Conservation (phyloP, 306 rosid genomes). For the Corylus americana region DNA sequence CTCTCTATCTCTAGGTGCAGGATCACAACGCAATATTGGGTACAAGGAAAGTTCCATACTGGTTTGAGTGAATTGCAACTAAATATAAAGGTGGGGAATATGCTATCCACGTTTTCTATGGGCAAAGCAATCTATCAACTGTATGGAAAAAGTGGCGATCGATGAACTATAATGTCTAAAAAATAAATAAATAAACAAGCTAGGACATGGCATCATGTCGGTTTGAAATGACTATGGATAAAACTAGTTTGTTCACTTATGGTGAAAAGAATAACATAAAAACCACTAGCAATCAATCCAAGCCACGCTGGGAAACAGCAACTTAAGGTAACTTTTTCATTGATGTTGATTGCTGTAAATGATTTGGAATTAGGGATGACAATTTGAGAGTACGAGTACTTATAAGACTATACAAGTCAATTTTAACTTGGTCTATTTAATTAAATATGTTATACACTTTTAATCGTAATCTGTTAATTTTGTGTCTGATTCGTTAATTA, state of each 20-base stretch:
- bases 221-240: background rate
- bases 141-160: constrained; percentile 18
- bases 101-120: constrained; percentile 60
- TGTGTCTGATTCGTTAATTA: too few relatives aligned
- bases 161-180: background rate
- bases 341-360: too few relatives aligned
- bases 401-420: too few relatives aligned
- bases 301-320: too few relatives aligned
- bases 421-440: too few relatives aligned
- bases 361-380: too few relatives aligned
- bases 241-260: background rate
- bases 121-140: constrained; percentile 60
- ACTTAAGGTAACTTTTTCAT: too few relatives aligned
- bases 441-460: too few relatives aligned
- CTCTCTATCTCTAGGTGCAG: background rate
- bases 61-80: constrained; percentile 73
- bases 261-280: background rate
- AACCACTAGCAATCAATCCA: too few relatives aligned
- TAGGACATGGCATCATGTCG: background rate
- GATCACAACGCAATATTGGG: constrained; percentile 39
- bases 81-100: constrained; percentile 57
- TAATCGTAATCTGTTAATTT: too few relatives aligned
- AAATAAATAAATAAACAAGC: background rate
- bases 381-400: too few relatives aligned
- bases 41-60: constrained; percentile 52